Base-by-base conservation (phyloP, 495 filamentous ascomycete species). In the Xylaria intraflava region DNA sequence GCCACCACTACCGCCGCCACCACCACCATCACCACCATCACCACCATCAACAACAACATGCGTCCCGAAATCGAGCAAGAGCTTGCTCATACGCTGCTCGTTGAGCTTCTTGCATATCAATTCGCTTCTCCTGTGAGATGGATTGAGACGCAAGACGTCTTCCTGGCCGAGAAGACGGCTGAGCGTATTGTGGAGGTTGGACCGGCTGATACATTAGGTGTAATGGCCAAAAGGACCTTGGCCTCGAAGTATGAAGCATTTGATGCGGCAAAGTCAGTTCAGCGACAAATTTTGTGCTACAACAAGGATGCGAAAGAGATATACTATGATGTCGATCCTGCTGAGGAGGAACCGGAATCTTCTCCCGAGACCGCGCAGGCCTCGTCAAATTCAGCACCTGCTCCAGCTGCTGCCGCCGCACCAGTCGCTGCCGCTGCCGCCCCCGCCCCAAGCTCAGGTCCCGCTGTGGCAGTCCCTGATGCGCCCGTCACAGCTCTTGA, bases 141-240 rank as follows among this genome's bases (percentile, higher is more conserved):
- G 86, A 99, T 99, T 70, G 93, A 97, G 73, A 97, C 93, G 7
- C 93, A 99, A 74, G 93, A 99, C 90, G 94, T 99, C 49, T 89
- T 99, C 62, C 87, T 99, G 38, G 90, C 84, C 39, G 91, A 97
- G 69, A 92, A 95, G 72, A 84, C 83, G 40, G 95, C 93, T 16
- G 93, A 99, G 78, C 84, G 94, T 58, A 91, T 99, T 59, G 93
- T 99, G 57, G 93, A 99, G 70, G 86, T 99, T 65, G 93, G 93
- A 61, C 93, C 93, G 8, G 90, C 92, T 57, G 93, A 99, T 70
- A 99, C 93, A n/a, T 79, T 99, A 24, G 92, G 93, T 64, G 91
- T 87, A 42, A 99, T 99, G 93, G 93, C 93, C 43, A 93, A 91
- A 73, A 81, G 93, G 56, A 99, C 93, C 27, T 78, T 99, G 30